phyloP scores from a whole-genome alignment of 129 eudicot species.

The Flaveria linearis region DNA sequence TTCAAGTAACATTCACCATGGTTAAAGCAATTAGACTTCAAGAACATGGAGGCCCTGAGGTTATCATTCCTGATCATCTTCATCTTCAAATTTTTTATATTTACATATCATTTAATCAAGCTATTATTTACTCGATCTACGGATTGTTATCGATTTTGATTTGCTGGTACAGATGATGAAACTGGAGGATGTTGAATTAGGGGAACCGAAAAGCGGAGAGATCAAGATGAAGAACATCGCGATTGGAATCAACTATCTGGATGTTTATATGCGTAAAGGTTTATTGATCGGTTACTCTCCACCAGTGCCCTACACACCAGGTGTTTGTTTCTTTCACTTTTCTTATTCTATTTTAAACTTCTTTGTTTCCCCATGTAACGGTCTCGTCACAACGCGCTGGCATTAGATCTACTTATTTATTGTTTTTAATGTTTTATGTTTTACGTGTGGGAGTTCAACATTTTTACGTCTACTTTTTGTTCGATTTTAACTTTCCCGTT shows the following conservation, averaged over 20 bases:
- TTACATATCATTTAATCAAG: no score
- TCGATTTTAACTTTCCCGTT: no score
- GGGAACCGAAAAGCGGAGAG: conserved; percentile 63
- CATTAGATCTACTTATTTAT: no score
- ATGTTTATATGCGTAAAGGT: conserved; percentile 58
- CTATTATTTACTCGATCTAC: no score
- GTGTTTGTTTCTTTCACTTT: conserved; percentile 21
- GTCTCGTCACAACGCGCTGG: no score
- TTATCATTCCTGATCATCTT: conserved; percentile 20
- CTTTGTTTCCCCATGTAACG: no score
- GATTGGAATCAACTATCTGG: conserved; percentile 61
- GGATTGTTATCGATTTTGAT: not conserved
- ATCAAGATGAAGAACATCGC: conserved; percentile 58
- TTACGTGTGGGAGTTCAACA: no score
- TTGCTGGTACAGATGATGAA: conserved; percentile 22
- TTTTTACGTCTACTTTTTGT: no score
- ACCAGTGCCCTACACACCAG: conserved; percentile 53
- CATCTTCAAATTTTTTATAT: not conserved
- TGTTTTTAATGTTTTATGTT: no score
- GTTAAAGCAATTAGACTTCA: conserved; percentile 68
- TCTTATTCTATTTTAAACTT: not conserved
- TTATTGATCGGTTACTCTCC: conserved; percentile 13
- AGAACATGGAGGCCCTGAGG: conserved; percentile 70
- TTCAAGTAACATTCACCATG: conserved; percentile 37
- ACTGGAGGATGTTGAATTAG: conserved; percentile 50